phyloP scores from a whole-genome alignment of 73 alveolate genomes.

The Halteria grandinella region DNA sequence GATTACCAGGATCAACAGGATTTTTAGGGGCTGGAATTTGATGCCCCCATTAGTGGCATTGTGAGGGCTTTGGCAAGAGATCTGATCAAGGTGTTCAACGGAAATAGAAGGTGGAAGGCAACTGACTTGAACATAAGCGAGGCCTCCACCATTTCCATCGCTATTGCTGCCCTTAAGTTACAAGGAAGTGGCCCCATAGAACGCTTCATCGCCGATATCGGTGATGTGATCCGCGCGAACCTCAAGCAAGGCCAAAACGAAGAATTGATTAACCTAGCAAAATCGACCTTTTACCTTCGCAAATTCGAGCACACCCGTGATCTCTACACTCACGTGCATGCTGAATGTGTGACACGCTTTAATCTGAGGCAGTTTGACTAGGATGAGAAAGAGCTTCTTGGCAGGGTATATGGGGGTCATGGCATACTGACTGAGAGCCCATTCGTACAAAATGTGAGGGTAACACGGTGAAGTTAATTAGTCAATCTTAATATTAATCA shows the following conservation, averaged over 20 bases:
- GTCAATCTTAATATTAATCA: no score
- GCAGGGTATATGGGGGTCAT: not conserved
- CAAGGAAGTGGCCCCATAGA: no score
- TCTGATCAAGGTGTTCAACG: constrained; percentile 1
- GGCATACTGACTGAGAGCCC: not conserved
- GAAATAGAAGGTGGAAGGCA: constrained; percentile 12
- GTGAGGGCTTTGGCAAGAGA: constrained; percentile 3
- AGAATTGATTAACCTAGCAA: constrained; percentile 37
- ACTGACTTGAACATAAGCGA: constrained; percentile 34
- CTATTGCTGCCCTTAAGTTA: constrained; percentile 26
- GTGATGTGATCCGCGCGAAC: constrained; percentile 13
- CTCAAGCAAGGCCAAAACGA: not conserved
- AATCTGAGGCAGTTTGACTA: constrained; percentile 6
- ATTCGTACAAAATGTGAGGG: not conserved
- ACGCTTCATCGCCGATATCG: constrained; percentile 30
- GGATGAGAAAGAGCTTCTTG: not conserved
- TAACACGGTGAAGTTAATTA: no score
- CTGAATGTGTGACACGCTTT: constrained; percentile 34
- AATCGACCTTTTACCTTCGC: constrained; percentile 18
- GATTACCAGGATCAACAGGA: no score
- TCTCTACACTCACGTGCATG: constrained; percentile 23
- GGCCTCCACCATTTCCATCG: constrained; percentile 35
- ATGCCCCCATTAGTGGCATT: not conserved
- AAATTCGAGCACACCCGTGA: constrained; percentile 5
- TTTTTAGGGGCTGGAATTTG: no score